Conservation (phyloP, 768 basidiomycete genomes). For the Leccinum aurantiacum region DNA sequence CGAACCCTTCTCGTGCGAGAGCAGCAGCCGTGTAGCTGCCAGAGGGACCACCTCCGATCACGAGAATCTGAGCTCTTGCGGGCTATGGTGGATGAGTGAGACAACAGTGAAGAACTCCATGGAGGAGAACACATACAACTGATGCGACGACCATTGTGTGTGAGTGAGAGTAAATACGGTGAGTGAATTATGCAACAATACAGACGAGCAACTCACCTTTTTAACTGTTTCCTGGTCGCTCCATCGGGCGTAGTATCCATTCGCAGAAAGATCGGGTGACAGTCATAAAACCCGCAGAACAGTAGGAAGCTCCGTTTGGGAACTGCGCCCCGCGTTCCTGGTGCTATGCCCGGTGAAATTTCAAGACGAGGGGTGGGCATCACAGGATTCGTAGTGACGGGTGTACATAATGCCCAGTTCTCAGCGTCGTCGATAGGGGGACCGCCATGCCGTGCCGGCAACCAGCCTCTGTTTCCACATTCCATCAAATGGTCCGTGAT, state of each 20-base stretch:
- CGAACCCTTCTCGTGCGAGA: conserved; percentile 14
- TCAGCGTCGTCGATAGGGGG: not conserved
- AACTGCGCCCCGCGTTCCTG: not conserved
- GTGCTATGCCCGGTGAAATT: not conserved
- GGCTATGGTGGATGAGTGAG: not conserved
- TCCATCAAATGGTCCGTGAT: not conserved
- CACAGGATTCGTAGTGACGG: not conserved
- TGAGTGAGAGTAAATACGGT: not conserved
- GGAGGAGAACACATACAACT: not conserved
- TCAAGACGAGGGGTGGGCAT: not conserved
- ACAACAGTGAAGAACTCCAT: too few relatives aligned
- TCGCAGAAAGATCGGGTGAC: not conserved
- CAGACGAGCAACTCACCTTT: not conserved
- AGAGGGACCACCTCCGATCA: conserved; percentile 15
- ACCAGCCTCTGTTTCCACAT: not conserved
- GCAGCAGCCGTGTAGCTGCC: conserved; percentile 12
- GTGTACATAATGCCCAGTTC: not conserved
- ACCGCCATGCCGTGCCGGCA: not conserved
- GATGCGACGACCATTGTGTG: conserved; percentile 1
- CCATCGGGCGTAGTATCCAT: not conserved
- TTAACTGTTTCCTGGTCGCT: not conserved
- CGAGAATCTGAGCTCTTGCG: conserved; percentile 8
- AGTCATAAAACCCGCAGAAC: not conserved
- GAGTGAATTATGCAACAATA: not conserved
- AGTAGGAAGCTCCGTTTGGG: not conserved